These are phyloP conservation scores for Nectriaceae sp. DNA, from an alignment of 2,329 filamentous ascomycete species.

Conservation along the genomic window DNA sequence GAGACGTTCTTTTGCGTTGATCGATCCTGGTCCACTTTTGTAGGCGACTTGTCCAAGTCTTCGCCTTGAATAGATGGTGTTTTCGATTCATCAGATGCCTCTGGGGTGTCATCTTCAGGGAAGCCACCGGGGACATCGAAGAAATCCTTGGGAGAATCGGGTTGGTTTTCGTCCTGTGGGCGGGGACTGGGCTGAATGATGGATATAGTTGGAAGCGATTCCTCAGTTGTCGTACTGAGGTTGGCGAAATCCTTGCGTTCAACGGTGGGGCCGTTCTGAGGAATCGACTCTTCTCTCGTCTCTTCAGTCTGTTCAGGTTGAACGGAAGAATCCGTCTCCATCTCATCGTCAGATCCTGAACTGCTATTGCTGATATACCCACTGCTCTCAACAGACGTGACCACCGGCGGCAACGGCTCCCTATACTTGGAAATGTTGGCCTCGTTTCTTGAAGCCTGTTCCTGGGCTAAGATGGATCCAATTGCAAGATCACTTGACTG, in stretches of 20 bases:
- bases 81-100: conserved; percentile 4
- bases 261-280: not conserved
- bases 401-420: conserved; percentile 70
- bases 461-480: conserved; percentile 56
- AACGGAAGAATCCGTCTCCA: no score
- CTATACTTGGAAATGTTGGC: conserved; percentile 59
- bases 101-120: conserved; percentile 41
- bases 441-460: conserved; percentile 53
- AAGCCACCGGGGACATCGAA: conserved; percentile 63
- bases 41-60: not conserved
- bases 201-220: conserved; percentile 44
- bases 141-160: conserved; percentile 33
- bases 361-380: conserved; percentile 63
- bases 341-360: conserved; percentile 35
- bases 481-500: conserved; percentile 62
- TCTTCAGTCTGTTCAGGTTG: not conserved
- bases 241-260: not conserved
- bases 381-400: conserved; percentile 67
- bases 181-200: conserved; percentile 47
- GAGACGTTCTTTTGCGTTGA: not conserved
- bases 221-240: conserved; percentile 6
- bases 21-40: not conserved
- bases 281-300: not conserved
- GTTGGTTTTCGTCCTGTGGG: conserved; percentile 17
- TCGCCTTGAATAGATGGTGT: conserved; percentile 1